phyloP scores from a whole-genome alignment of 495 filamentous ascomycete species.

The Tetracladium marchalianum region DNA sequence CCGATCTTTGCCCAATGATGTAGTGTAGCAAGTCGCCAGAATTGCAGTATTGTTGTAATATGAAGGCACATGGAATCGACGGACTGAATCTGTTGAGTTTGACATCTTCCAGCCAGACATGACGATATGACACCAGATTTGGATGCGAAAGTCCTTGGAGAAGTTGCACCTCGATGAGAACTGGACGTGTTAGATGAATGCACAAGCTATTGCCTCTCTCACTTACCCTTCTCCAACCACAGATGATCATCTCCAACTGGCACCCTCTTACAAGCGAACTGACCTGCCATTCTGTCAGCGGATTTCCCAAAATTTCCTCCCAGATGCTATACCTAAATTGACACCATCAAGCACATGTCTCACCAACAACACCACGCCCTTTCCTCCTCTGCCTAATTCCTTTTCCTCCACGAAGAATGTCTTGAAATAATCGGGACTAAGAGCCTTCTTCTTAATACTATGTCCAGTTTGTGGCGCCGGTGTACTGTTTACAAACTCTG shows the following conservation, averaged over 20 bases:
- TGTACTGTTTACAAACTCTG: constrained; percentile 45
- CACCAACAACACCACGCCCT: constrained; percentile 88
- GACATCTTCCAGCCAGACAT: constrained; percentile 92
- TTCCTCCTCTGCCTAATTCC: constrained; percentile 81
- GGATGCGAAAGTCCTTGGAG: constrained; percentile 85
- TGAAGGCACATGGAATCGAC: constrained; percentile 89
- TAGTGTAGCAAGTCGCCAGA: constrained; percentile 84
- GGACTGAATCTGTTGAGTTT: constrained; percentile 78
- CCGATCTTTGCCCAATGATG: constrained; percentile 55
- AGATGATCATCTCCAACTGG: constrained; percentile 92
- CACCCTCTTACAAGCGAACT: constrained; percentile 95
- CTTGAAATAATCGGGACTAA: constrained; percentile 85
- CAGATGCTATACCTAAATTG: constrained; percentile 44
- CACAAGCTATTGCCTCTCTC: neutral
- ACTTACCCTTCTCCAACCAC: constrained; percentile 73
- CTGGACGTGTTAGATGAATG: constrained; percentile 13
- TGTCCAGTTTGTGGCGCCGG: constrained; percentile 33
- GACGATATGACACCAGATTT: constrained; percentile 94
- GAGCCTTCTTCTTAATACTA: constrained; percentile 74
- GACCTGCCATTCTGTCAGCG: constrained; percentile 20
- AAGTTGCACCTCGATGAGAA: constrained; percentile 84
- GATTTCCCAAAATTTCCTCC: neutral
- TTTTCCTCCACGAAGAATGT: constrained; percentile 83
- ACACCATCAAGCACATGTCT: constrained; percentile 84
- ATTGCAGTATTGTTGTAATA: constrained; percentile 96